A percentile compares a stretch with the other conserved stretches of the same genome.
phyloP scores from a whole-genome alignment of 164 flowering plant genomes.

The Vitis cinerea region DNA sequence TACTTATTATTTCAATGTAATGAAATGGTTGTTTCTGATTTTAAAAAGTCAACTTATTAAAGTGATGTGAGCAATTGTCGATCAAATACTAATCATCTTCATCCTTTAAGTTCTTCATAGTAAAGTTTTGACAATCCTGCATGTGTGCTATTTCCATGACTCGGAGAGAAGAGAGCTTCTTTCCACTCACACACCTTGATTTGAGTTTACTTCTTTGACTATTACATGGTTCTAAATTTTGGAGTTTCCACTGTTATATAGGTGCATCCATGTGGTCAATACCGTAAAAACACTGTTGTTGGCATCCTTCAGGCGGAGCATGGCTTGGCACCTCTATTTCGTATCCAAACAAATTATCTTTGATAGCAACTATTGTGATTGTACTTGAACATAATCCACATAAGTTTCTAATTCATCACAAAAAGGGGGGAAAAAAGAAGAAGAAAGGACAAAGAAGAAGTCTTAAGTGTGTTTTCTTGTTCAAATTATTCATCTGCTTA shows the following conservation, averaged over 20 bases:
- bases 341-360: conserved; percentile 57
- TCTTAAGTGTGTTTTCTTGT: neutral
- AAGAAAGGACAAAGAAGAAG: too few relatives aligned
- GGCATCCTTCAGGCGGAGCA: conserved; percentile 95
- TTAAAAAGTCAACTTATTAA: neutral
- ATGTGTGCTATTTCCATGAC: neutral
- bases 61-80: neutral
- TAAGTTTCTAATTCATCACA: too few relatives aligned
- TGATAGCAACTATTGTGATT: neutral
- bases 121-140: neutral
- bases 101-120: neutral
- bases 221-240: conserved; percentile 1
- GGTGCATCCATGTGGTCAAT: conserved; percentile 99
- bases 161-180: neutral
- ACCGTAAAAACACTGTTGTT: conserved; percentile 93
- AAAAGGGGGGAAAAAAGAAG: too few relatives aligned
- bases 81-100: too few relatives aligned
- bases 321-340: conserved; percentile 84
- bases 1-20: too few relatives aligned
- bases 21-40: too few relatives aligned
- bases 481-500: neutral
- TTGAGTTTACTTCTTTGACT: neutral
- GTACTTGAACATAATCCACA: neutral
- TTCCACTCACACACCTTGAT: neutral
- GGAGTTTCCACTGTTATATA: conserved; percentile 23